These are phyloP conservation scores for Capsella rubella DNA, from an alignment of 441 rosid species.

Conservation along the genomic window DNA sequence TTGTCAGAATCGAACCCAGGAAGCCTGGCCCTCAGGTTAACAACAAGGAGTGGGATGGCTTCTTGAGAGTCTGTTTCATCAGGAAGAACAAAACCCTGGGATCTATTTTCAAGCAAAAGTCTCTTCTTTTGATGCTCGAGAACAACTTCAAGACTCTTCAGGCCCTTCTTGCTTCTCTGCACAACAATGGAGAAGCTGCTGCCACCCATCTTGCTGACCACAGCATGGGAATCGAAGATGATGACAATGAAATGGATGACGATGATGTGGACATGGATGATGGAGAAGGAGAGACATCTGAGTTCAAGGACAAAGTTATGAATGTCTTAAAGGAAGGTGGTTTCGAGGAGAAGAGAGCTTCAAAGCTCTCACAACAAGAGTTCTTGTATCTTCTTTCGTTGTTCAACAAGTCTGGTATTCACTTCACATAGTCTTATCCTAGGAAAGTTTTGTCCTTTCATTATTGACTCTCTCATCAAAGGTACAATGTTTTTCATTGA, in stretches of 20 bases:
- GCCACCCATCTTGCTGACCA: slow-evolving; percentile 56
- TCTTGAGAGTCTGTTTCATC: slow-evolving; percentile 82
- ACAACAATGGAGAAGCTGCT: slow-evolving; percentile 28
- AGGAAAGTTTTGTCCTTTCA: slow-evolving; percentile 20
- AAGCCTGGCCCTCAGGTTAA: slow-evolving; percentile 72
- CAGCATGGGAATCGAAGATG: slow-evolving; percentile 63
- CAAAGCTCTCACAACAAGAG: slow-evolving; percentile 80
- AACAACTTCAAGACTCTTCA: slow-evolving; percentile 86
- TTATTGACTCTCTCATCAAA: slow-evolving; percentile 42
- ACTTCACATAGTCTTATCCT: slow-evolving; percentile 53
- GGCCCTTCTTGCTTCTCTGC: slow-evolving; percentile 52
- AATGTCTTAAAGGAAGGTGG: slow-evolving; percentile 69
- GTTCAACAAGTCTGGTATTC: slow-evolving; percentile 85
- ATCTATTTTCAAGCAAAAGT: slow-evolving; percentile 74
- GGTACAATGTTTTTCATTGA: slow-evolving; percentile 20
- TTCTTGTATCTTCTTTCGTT: slow-evolving; percentile 79
- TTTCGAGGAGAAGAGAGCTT: slow-evolving; percentile 78
- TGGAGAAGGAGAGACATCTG: slow-evolving; percentile 54
- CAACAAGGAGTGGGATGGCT: slow-evolving; percentile 89
- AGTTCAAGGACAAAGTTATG: slow-evolving; percentile 68
- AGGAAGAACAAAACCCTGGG: slow-evolving; percentile 92
- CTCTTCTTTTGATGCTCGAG: slow-evolving; percentile 70
- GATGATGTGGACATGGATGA: slow-evolving; percentile 73
- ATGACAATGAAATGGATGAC: slow-evolving; percentile 58
- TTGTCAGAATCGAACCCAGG: slow-evolving; percentile 90